A percentile compares a stretch with the other conserved stretches of the same genome.
Evolutionary conservation across 2,329 filamentous ascomycete species (phyloP).

Genomic region (Stemphylium lycopersici): DNA sequence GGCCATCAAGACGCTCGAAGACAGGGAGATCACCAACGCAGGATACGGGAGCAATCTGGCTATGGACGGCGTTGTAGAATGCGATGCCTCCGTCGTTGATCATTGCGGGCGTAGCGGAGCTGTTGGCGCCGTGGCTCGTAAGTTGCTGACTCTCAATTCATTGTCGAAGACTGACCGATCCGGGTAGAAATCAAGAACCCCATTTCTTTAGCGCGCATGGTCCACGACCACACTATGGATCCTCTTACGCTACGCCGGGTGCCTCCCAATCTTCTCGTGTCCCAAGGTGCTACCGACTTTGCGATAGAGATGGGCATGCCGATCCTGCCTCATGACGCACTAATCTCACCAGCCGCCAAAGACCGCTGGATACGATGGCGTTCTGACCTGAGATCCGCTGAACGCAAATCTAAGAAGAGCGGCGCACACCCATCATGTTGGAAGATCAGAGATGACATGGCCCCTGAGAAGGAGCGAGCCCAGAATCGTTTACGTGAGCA

Average conservation of each 20-base stretch:
- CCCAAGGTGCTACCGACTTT: constrained; percentile 84
- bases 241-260: constrained; percentile 85
- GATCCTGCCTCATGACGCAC: constrained; percentile 72
- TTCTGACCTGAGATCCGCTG: constrained; percentile 69
- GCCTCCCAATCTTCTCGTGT: constrained; percentile 89
- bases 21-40: constrained; percentile 94
- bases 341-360: constrained; percentile 80
- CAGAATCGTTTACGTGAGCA: constrained; percentile 44
- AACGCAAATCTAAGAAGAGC: constrained; percentile 52
- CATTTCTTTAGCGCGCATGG: constrained; percentile 80
- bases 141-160: constrained; percentile 46
- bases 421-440: constrained; percentile 36
- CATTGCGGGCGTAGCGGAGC: constrained; percentile 90
- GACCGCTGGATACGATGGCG: constrained; percentile 83
- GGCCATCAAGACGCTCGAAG: constrained; percentile 85
- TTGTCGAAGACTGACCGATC: constrained; percentile 23
- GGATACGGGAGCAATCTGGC: constrained; percentile 95
- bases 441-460: constrained; percentile 27
- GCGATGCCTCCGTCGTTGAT: constrained; percentile 92
- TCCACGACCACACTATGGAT: constrained; percentile 77
- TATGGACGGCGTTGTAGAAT: constrained; percentile 89
- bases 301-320: constrained; percentile 78
- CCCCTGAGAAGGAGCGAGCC: constrained; percentile 38
- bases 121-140: constrained; percentile 88
- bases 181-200: constrained; percentile 85